Evolutionary conservation across 495 filamentous ascomycete genomes (phyloP).

Genomic region (Trichocladium uniseriatum): DNA sequence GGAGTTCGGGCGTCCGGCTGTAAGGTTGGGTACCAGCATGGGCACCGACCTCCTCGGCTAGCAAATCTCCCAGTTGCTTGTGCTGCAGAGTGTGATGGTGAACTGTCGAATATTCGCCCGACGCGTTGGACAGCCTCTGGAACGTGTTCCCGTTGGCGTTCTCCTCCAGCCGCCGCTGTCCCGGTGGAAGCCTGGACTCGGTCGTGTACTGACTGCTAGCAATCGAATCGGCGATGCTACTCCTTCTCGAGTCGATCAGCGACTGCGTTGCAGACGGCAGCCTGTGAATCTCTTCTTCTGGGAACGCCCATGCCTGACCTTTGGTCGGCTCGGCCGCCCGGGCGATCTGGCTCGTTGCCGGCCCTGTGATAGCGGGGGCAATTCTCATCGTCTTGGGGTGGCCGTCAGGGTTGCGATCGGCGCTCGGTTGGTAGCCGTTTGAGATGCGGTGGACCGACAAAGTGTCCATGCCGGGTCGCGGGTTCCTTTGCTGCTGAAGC

Average conservation of each 20-base stretch:
- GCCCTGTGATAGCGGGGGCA: constrained; percentile 67
- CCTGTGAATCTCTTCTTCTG: constrained; percentile 57
- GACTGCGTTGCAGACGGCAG: constrained; percentile 41
- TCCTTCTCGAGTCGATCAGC: constrained; percentile 56
- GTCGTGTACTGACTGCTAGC: constrained; percentile 63
- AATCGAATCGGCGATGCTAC: constrained; percentile 64
- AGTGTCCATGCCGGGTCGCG: constrained; percentile 34
- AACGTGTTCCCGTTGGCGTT: constrained; percentile 24
- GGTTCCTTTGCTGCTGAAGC: constrained; percentile 43
- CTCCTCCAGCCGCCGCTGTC: constrained; percentile 57
- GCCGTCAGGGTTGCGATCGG: constrained; percentile 44
- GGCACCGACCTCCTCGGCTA: constrained; percentile 45
- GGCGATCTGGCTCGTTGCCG: constrained; percentile 66
- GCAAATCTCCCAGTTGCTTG: constrained; percentile 57
- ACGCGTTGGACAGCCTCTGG: constrained; percentile 26
- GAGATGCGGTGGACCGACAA: constrained; percentile 47
- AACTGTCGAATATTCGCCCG: constrained; percentile 34
- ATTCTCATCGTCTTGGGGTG: constrained; percentile 47
- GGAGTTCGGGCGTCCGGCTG: constrained; percentile 87
- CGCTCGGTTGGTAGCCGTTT: constrained; percentile 52
- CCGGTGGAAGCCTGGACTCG: constrained; percentile 59
- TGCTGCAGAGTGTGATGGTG: constrained; percentile 74
- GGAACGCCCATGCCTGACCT: constrained; percentile 75
- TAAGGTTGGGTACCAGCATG: constrained; percentile 65
- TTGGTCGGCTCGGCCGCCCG: constrained; percentile 73